A percentile compares a stretch with the other conserved stretches of the same genome.
Evolutionary conservation across 106 monocot genomes (phyloP).

Genomic region (Allium fistulosum): DNA sequence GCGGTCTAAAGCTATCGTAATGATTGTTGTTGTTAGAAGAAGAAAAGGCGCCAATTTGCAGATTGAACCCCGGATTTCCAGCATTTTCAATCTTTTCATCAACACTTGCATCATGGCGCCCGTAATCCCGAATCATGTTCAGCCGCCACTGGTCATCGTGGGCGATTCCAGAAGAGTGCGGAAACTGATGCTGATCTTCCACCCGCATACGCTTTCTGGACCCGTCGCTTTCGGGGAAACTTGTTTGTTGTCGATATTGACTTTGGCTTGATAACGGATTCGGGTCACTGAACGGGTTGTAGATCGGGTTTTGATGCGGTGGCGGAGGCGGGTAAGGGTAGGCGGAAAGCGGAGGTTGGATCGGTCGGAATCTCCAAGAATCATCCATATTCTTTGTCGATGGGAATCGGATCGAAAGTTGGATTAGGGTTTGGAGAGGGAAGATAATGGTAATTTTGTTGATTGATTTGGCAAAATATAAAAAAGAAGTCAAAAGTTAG

Average conservation of each 20-base stretch:
- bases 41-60: background rate
- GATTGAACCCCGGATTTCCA: background rate
- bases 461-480: too few species aligned
- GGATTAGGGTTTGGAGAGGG: background rate
- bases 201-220: slow-evolving; percentile 51
- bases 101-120: slow-evolving; percentile 11
- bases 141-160: slow-evolving; percentile 57
- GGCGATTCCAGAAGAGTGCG: slow-evolving; percentile 3
- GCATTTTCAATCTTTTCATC: slow-evolving; percentile 4
- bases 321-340: slow-evolving; percentile 22
- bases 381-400: slow-evolving; percentile 32
- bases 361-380: slow-evolving; percentile 42
- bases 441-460: too few species aligned
- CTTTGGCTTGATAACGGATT: background rate
- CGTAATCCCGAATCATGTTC: slow-evolving; percentile 60
- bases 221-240: slow-evolving; percentile 12
- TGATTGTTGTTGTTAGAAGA: slow-evolving; percentile 3
- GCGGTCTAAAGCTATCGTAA: slow-evolving; percentile 8
- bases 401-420: background rate
- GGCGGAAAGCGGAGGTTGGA: slow-evolving; percentile 45
- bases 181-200: slow-evolving; percentile 14
- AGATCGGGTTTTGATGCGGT: background rate
- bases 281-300: slow-evolving; percentile 2
- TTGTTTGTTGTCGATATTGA: slow-evolving; percentile 9
- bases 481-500: too few species aligned